These are phyloP conservation scores for Talaromyces borbonicus DNA, from an alignment of 495 filamentous ascomycete species.

Conservation along the genomic window DNA sequence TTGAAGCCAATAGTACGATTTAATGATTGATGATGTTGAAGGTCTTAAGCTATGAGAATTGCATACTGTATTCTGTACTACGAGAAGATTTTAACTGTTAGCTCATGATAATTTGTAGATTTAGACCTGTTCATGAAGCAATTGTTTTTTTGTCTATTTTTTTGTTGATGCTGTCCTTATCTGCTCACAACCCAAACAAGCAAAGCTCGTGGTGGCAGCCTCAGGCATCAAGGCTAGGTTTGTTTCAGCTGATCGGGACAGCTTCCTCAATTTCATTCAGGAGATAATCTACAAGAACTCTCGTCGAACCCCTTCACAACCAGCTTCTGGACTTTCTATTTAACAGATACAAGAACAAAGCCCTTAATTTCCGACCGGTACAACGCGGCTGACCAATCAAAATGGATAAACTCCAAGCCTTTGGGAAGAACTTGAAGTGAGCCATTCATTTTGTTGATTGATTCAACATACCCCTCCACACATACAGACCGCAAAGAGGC, in stretches of 20 bases:
- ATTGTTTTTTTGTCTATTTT: too few species aligned
- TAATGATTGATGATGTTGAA: background rate
- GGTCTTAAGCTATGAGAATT: background rate
- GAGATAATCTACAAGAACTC: too few species aligned
- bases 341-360: background rate
- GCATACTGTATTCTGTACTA: too few species aligned
- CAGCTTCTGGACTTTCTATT: too few species aligned
- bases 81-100: background rate
- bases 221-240: slow-evolving; percentile 8
- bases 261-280: too few species aligned
- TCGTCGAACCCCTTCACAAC: too few species aligned
- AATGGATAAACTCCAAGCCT: slow-evolving; percentile 64
- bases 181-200: too few species aligned
- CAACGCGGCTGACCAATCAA: background rate
- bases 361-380: background rate
- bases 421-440: slow-evolving; percentile 66
- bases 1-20: background rate
- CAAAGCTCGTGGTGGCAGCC: too few species aligned
- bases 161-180: too few species aligned
- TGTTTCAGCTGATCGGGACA: slow-evolving; percentile 2
- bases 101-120: too few species aligned
- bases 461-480: slow-evolving; percentile 5
- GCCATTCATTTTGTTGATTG: slow-evolving; percentile 17
- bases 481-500: too few species aligned
- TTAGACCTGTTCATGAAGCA: too few species aligned